Evolutionary conservation across 1,284 basidiomycete genomes (phyloP), one percentile per base, ranked within the genome.

Genomic region (Microbotryomycetes sp.): DNA sequence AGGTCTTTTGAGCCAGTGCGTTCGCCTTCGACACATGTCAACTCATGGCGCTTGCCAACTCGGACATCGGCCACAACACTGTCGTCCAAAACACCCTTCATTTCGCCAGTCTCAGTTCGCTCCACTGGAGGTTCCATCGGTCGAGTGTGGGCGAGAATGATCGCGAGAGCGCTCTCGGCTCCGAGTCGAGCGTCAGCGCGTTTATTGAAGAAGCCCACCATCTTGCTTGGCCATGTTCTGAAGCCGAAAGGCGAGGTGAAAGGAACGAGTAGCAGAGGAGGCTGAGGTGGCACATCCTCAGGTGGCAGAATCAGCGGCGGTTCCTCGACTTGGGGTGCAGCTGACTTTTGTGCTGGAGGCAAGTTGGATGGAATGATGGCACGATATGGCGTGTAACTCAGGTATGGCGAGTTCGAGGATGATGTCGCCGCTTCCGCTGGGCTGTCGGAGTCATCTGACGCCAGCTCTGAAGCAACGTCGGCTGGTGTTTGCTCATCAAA

Each of bases 121-220:
- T 58, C 22, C 19, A 50, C 48, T 6, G 68, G 68, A 15, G 63
- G 25, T 25, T 78, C 74, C 63, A 96, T 82, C 2, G 86, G 84
- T 26, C 90, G 83, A 1, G 83, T 84, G 49, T 80, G 73, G 25
- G 80, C 81, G 74, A 83, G 80, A 63, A 94, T 82, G 58, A 97
- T 80, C 28, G 80, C 79, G 72, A 90, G 86, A 0, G 86, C 92
- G 9, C 87, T 86, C 68, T 96, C 86, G 19, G 87, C 88, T 46
- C 93, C 93, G 22, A 82, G 77, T 4, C 78, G 81, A 6, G 90
- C 89, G 69, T 87, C 84, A 58, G 84, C 77, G n/a, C 91, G 85
- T 74, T 89, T 86, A 72, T 92, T 92, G 80, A 97, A 97, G 77
- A 91, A 94, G 70, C 87, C 87, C 81, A 84, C 86, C 59, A 97